Evolutionary conservation across 192 early-diverging fungal genomes (phyloP), one percentile per base, ranked within the genome.

Genomic region (Mortierella alpina): DNA sequence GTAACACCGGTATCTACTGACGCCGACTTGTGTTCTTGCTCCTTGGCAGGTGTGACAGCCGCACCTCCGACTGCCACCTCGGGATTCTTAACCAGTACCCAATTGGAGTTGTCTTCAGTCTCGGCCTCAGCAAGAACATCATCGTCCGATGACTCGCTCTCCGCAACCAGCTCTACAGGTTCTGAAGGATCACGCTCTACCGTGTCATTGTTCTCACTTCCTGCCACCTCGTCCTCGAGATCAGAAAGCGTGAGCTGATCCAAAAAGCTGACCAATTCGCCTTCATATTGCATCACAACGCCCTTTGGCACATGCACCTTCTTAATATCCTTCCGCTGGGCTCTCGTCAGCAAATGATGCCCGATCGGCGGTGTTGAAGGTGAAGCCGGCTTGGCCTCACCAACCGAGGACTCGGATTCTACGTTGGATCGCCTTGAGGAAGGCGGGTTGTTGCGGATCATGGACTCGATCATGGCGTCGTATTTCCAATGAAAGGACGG

Each of bases 301-400:
- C 85, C 83, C 61, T 86, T 55, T n/a, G 88, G 86, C 12, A 88
- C 76, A 70, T 89, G 86, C 13, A 76, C 65, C 56, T 79, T 84
- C 47, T 84, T 87, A n/a, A 89, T 75, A 50, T 86, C 72, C 44
- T 84, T 80, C 6, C 85, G 76, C 18, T 83, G 71, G 17, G 79
- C 68, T 47, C 84, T 75, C 15, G 75, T 72, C 41, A 86, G 54
- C 44, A 66, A 42, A 59, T 51, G 72, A 57, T 72, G 66, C 5
- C 65, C 60, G 14, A 70, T 70, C 40, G 46, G 22, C 14, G 53
- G 66, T 1, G 8, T 45, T 39, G 23, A 7, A 20, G 61, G 9
- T 13, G 50, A 5, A 14, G 41, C 12, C 13, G 56, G 10, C 13
- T 46, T 15, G 1, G 12, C 47, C 13, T 66, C 71, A 20, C 47